Evolutionary conservation across 257 asterid genomes (phyloP).

Genomic region (Fraxinus excelsior): DNA sequence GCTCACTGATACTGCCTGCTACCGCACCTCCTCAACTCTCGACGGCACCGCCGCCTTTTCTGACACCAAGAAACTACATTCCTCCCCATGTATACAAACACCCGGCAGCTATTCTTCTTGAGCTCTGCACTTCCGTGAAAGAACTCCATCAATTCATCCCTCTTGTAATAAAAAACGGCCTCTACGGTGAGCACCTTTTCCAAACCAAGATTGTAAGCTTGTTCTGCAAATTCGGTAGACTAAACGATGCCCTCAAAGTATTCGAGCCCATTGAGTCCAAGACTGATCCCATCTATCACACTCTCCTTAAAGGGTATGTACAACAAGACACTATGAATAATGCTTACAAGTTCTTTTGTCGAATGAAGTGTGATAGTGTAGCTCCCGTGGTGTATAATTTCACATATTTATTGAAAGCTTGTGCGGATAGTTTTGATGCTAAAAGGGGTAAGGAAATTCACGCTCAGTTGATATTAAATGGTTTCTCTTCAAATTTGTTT

Average conservation of each 20-base stretch:
- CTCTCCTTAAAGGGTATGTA: conserved; percentile 69
- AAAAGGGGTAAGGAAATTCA: conserved; percentile 73
- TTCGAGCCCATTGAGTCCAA: conserved; percentile 65
- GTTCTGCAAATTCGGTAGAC: conserved; percentile 73
- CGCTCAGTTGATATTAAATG: conserved; percentile 66
- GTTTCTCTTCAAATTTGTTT: conserved; percentile 52
- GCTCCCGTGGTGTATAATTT: conserved; percentile 64
- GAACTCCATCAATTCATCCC: conserved; percentile 84
- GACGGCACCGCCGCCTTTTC: conserved; percentile 27
- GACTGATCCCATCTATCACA: conserved; percentile 70
- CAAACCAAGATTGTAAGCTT: conserved; percentile 82
- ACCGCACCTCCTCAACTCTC: conserved; percentile 32
- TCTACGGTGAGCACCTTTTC: conserved; percentile 66
- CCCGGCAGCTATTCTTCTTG: conserved; percentile 80
- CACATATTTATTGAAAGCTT: conserved; percentile 61
- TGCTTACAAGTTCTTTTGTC: conserved; percentile 56
- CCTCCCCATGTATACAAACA: conserved; percentile 69
- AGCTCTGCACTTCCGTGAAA: conserved; percentile 64
- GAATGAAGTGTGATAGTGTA: conserved; percentile 62
- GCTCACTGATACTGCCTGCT: conserved; percentile 35
- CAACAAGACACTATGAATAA: conserved; percentile 41
- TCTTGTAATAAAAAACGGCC: conserved; percentile 65
- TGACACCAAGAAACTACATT: conserved; percentile 55
- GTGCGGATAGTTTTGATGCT: conserved; percentile 58
- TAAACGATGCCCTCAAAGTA: conserved; percentile 67